Base-by-base conservation (phyloP, 495 filamentous ascomycete genomes). In the Xylaria curta region DNA sequence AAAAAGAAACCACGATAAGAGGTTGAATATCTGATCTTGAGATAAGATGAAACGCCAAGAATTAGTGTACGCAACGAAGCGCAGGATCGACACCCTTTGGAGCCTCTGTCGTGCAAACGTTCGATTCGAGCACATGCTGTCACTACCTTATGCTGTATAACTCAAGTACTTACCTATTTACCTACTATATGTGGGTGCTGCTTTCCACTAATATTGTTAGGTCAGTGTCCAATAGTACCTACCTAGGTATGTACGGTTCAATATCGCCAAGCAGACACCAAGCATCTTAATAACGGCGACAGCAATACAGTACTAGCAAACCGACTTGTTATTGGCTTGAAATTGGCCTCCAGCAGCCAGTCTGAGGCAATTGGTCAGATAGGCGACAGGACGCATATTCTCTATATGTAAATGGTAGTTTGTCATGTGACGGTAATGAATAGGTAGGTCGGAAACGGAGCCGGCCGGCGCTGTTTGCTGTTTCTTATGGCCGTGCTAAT, bases 381-480 rank as follows among this genome's bases (percentile, higher is more conserved):
- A 38, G 38, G 58, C 58, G 9, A 38, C n/a, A 60, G 31, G 31
- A 60, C n/a, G 31, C 31, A 56, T 21, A 33, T 19, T 13, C 17
- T 36, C 54, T 10, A 31, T 17, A 36, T n/a, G 26, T 10, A 31
- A 31, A 36, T n/a, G 26, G 54, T 19, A 59, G 31, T 17, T 6
- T 38, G 33, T 60, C 28, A 60, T 36, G 58, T 60, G 58, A 60
- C 58, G 21, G 33, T 19, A 44, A 63, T 44, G 17, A 9, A 47
- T 53, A 44, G 46, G 46, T 53, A 44, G 46, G 46, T 31, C 26
- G 17, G 33, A 3, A 51, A 66, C 63, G 63, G 63, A 66, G 63
- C 63, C 63, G 63, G 63, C 63, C 63, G 62, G 58, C 40, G 63
- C n/a, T 38, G 31, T 59, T 38, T 59, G 28, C 19, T 33, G 17